These are phyloP conservation scores for Nitzschia putrida DNA, from an alignment of 108 stramenopile genomes.

Conservation along the genomic window DNA sequence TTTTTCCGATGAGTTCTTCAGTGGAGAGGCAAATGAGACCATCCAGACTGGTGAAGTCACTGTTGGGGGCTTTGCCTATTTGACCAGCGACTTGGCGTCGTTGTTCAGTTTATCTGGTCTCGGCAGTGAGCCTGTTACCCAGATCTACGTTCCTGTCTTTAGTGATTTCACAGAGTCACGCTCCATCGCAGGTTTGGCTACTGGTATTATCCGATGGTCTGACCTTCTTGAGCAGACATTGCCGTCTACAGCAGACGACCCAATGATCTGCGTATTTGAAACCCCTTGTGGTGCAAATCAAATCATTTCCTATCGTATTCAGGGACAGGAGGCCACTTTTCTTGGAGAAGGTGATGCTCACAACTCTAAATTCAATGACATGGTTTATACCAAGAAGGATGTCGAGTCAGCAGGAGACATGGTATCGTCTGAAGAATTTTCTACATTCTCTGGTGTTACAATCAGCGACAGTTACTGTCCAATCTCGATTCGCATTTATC, in stretches of 20 bases:
- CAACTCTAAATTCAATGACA: not conserved
- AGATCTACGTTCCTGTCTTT: constrained; percentile 16
- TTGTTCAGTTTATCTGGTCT: not conserved
- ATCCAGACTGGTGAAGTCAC: not conserved
- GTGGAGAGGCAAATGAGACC: not conserved
- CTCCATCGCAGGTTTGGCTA: constrained; percentile 13
- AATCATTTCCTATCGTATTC: constrained; percentile 16
- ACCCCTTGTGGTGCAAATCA: constrained; percentile 14
- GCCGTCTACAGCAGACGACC: constrained; percentile 8
- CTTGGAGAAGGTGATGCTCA: constrained; percentile 21
- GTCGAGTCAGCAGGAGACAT: not conserved
- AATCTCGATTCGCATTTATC: constrained; percentile 13
- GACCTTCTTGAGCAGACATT: constrained; percentile 27
- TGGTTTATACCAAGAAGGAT: constrained; percentile 5
- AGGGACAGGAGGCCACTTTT: not conserved
- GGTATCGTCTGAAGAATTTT: not conserved
- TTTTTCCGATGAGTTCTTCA: not conserved
- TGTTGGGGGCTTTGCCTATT: not conserved
- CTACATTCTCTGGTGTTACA: not conserved
- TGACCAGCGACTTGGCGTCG: not conserved
- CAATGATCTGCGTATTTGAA: constrained; percentile 20
- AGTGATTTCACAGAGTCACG: not conserved
- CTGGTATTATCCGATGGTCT: constrained; percentile 16
- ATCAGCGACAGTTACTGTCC: constrained; percentile 4
- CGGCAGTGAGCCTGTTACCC: not conserved